These are phyloP conservation scores for Calycina herbarum DNA, from an alignment of 2,329 filamentous ascomycete species.

Conservation along the genomic window DNA sequence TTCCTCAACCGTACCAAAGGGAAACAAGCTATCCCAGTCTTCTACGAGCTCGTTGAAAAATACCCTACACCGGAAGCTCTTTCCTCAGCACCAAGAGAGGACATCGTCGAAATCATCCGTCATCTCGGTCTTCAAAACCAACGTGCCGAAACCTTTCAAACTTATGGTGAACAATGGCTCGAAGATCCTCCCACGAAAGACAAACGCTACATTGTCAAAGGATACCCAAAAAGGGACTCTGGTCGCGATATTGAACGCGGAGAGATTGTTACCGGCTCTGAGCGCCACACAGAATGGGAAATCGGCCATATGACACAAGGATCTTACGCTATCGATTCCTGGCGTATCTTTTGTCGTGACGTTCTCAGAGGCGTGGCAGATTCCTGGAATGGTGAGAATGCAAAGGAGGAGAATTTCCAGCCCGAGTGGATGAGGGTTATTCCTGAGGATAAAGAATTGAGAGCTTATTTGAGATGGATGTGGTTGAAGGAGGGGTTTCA, in stretches of 20 bases:
- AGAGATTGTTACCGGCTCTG: slow-evolving; percentile 49
- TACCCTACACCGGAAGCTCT: slow-evolving; percentile 69
- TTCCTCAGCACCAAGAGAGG: slow-evolving; percentile 53
- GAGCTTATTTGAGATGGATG: slow-evolving; percentile 85
- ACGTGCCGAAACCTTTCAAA: slow-evolving; percentile 67
- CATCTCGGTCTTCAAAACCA: slow-evolving; percentile 71
- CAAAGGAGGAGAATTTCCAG: slow-evolving; percentile 55
- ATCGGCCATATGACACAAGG: slow-evolving; percentile 83
- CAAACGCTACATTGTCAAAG: slow-evolving; percentile 55
- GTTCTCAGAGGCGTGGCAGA: slow-evolving; percentile 63
- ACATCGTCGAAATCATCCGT: slow-evolving; percentile 63
- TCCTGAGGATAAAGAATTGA: slow-evolving; percentile 84
- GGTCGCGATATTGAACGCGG: slow-evolving; percentile 48
- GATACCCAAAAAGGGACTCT: slow-evolving; percentile 53
- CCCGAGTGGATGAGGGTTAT: slow-evolving; percentile 90
- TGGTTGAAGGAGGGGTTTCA: slow-evolving; percentile 85
- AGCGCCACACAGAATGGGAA: slow-evolving; percentile 60
- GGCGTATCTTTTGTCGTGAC: slow-evolving; percentile 92
- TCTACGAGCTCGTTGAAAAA: slow-evolving; percentile 64
- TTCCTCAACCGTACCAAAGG: slow-evolving; percentile 83
- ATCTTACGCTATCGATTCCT: slow-evolving; percentile 82
- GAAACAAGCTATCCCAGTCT: slow-evolving; percentile 70
- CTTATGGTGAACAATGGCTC: slow-evolving; percentile 69
- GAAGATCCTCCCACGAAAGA: slow-evolving; percentile 59
- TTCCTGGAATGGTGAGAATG: slow-evolving; percentile 64